Conservation (phyloP, 2,329 filamentous ascomycete genomes). For the Pyrenophora graminea region DNA sequence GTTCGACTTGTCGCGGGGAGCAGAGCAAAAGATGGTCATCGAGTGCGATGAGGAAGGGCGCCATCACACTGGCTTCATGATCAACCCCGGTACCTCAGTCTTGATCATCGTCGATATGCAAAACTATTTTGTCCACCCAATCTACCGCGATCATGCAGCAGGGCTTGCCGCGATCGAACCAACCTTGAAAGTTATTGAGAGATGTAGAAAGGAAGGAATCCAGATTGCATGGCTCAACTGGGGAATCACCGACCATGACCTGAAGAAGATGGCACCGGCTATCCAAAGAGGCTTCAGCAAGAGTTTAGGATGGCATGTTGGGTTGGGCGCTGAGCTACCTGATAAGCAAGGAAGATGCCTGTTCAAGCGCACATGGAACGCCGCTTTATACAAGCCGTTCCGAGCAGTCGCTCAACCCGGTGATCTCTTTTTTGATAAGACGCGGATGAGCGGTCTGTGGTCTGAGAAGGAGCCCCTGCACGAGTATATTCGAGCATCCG, state of each 20-base stretch:
- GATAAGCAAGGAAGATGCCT: constrained; percentile 47
- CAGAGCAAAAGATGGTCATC: constrained; percentile 43
- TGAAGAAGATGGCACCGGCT: constrained; percentile 48
- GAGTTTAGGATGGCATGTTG: constrained; percentile 49
- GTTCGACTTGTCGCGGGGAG: constrained; percentile 49
- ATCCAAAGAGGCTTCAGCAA: constrained; percentile 51
- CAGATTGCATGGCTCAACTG: constrained; percentile 51
- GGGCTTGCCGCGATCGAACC: constrained; percentile 43
- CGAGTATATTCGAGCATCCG: constrained; percentile 46
- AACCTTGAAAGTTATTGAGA: constrained; percentile 45
- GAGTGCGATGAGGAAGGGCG: constrained; percentile 48
- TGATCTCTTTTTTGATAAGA: constrained; percentile 52
- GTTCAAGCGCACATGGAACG: constrained; percentile 51
- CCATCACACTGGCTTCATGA: constrained; percentile 47
- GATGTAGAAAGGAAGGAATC: constrained; percentile 48
- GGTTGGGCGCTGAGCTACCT: constrained; percentile 46
- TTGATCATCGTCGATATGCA: constrained; percentile 52
- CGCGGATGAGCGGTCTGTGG: constrained; percentile 51
- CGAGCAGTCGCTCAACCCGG: constrained; percentile 43
- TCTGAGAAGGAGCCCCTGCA: constrained; percentile 48
- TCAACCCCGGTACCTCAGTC: constrained; percentile 47
- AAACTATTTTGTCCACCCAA: constrained; percentile 49
- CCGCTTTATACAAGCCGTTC: constrained; percentile 49
- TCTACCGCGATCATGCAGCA: constrained; percentile 36
- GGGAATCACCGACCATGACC: constrained; percentile 47